Evolutionary conservation across 2,329 filamentous ascomycete species (phyloP).

Genomic region (Fusarium sp.): DNA sequence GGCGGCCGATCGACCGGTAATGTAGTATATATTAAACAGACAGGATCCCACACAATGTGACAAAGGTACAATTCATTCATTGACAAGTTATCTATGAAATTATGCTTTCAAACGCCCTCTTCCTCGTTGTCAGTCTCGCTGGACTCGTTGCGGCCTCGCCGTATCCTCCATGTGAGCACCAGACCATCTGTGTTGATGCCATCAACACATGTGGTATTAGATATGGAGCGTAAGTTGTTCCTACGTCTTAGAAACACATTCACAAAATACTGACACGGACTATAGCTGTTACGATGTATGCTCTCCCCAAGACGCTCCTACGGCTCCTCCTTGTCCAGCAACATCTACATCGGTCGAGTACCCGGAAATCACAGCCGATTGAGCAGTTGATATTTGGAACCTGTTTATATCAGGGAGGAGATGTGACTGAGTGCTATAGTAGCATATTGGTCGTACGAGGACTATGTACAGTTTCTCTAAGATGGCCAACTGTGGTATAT

Average conservation of each 20-base stretch:
- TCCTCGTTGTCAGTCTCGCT: conserved; percentile 18
- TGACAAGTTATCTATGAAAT: background rate
- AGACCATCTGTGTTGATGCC: conserved; percentile 43
- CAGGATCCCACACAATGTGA: background rate
- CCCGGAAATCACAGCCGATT: background rate
- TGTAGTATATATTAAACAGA: conserved; percentile 12
- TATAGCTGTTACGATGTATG: conserved; percentile 49
- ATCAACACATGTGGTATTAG: conserved; percentile 43
- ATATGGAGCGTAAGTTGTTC: conserved; percentile 44
- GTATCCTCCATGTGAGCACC: background rate
- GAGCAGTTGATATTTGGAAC: background rate
- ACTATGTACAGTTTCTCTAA: background rate
- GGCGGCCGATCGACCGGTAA: background rate
- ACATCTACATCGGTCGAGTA: conserved; percentile 35
- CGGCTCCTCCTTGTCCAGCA: conserved; percentile 30
- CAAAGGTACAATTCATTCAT: background rate
- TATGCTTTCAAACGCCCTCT: conserved; percentile 24
- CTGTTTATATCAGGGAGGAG: background rate
- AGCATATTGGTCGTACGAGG: background rate
- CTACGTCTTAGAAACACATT: background rate
- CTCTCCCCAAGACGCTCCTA: conserved; percentile 36
- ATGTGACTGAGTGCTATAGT: background rate
- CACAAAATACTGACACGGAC: conserved; percentile 1
- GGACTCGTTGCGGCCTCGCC: conserved; percentile 23
- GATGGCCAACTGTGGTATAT: background rate